These are phyloP conservation scores for Chrysanthemum seticuspe DNA, from an alignment of 129 eudicot genomes.

Conservation along the genomic window DNA sequence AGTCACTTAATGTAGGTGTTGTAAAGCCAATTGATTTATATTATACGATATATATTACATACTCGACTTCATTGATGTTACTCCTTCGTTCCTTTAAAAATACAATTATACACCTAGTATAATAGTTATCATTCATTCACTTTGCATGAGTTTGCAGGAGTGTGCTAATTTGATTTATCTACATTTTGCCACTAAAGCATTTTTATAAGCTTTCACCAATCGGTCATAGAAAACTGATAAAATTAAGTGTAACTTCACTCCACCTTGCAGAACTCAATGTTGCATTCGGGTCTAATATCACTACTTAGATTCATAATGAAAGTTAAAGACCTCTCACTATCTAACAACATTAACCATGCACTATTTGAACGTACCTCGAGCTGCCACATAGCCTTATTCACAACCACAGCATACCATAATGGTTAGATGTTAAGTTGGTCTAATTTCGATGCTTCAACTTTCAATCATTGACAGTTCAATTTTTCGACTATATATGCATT, in stretches of 20 bases:
- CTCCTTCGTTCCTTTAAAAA: too few relatives aligned
- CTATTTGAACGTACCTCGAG: background rate
- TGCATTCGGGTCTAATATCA: background rate
- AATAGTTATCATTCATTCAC: too few relatives aligned
- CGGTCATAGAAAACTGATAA: too few relatives aligned
- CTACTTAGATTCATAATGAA: background rate
- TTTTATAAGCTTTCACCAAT: too few relatives aligned
- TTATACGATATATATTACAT: too few relatives aligned
- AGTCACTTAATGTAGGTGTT: too few relatives aligned
- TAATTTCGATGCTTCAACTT: background rate
- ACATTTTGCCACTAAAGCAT: too few relatives aligned
- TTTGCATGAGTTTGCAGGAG: too few relatives aligned
- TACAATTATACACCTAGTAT: too few relatives aligned
- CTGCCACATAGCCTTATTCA: slow-evolving; percentile 19
- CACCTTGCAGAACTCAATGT: background rate
- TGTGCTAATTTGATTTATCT: too few relatives aligned
- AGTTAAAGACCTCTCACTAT: background rate
- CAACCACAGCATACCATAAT: slow-evolving; percentile 15
- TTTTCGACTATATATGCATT: background rate
- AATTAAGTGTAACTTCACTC: background rate
- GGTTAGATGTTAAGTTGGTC: background rate
- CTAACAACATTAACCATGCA: background rate
- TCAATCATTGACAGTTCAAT: background rate
- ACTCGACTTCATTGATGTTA: too few relatives aligned
- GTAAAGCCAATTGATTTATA: too few relatives aligned